phyloP scores from a whole-genome alignment of 306 rosid species.

The Gleditsia sinensis region DNA sequence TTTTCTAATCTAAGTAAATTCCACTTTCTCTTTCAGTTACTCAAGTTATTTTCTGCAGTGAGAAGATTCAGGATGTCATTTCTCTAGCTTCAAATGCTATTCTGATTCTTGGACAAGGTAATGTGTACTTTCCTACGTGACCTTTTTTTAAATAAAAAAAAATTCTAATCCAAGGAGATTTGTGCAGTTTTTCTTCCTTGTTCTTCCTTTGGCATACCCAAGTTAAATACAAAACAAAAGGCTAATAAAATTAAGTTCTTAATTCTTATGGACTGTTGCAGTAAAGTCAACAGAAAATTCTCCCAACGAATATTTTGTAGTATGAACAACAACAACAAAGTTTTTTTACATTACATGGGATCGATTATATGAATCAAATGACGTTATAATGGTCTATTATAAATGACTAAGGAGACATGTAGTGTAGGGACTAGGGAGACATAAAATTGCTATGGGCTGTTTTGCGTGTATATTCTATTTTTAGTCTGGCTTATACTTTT shows the following conservation, averaged over 20 bases:
- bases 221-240: background rate
- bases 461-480: background rate
- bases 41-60: constrained; percentile 63
- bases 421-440: background rate
- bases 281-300: background rate
- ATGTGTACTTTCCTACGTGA: background rate
- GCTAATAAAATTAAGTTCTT: background rate
- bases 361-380: too few species aligned
- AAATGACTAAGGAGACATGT: too few species aligned
- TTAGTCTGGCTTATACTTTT: background rate
- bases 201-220: constrained; percentile 6
- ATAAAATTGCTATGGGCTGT: background rate
- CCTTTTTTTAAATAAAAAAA: background rate
- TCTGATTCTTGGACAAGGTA: constrained; percentile 93
- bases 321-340: background rate
- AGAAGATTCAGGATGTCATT: constrained; percentile 73
- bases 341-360: too few species aligned
- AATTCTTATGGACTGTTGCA: constrained; percentile 5
- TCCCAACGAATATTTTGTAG: background rate
- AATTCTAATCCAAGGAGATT: constrained; percentile 9
- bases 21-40: constrained; percentile 47
- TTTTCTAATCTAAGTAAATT: constrained; percentile 2
- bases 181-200: background rate
- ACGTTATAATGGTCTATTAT: too few species aligned
- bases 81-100: constrained; percentile 63